A percentile compares a stretch with the other conserved stretches of the same genome.
phyloP scores from a whole-genome alignment of 2,329 filamentous ascomycete species.

The Parafenestella ontariensis region DNA sequence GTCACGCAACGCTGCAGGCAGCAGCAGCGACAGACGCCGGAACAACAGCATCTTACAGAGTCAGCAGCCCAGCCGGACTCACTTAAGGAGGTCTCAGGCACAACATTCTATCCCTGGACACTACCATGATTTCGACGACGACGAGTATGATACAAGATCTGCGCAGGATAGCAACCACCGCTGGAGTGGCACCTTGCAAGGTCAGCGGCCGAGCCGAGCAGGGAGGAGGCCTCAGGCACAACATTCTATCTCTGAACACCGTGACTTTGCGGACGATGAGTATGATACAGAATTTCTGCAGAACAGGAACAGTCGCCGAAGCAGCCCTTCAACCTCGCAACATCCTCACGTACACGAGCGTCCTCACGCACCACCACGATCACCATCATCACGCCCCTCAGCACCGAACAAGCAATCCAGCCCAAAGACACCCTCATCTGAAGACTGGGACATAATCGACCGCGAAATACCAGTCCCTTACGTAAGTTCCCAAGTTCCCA shows the following conservation, averaged over 20 bases:
- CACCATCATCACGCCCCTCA: neutral
- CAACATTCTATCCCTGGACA: neutral
- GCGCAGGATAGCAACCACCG: neutral
- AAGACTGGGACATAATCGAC: neutral
- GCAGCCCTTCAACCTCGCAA: neutral
- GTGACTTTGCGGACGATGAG: neutral
- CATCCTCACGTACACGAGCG: neutral
- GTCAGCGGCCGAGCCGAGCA: too few relatives aligned
- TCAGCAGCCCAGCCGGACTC: too few relatives aligned
- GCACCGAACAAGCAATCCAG: neutral
- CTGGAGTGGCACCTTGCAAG: too few relatives aligned
- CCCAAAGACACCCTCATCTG: neutral
- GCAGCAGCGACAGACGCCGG: slow-evolving; percentile 5
- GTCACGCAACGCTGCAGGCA: slow-evolving; percentile 11
- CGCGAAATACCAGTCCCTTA: neutral
- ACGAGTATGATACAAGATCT: neutral
- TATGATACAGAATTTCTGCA: neutral
- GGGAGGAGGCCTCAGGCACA: too few relatives aligned
- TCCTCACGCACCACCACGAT: neutral
- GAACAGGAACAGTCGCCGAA: neutral
- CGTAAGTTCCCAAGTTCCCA: neutral
- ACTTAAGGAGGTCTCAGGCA: too few relatives aligned
- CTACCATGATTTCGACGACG: neutral
- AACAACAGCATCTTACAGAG: too few relatives aligned
- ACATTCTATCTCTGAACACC: neutral